A percentile compares a stretch with the other conserved stretches of the same genome.
phyloP scores from a whole-genome alignment of 371 early-diverging fungal genomes.

The Syncephalastrum monosporum region DNA sequence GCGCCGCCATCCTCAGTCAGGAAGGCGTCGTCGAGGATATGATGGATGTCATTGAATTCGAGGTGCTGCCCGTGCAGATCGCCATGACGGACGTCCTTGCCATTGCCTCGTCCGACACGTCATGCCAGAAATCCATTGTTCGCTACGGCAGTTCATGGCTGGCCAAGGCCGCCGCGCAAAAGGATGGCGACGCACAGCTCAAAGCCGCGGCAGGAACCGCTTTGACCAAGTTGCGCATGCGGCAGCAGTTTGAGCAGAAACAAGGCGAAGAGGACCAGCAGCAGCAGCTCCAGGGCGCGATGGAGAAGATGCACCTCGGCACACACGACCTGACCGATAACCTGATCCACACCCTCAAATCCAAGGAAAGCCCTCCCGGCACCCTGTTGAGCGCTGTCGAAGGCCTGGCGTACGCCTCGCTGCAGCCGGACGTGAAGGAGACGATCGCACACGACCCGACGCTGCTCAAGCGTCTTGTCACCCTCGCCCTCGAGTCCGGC shows the following conservation, averaged over 20 bases:
- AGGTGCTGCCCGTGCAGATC: constrained; percentile 58
- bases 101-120: constrained; percentile 64
- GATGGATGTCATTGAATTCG: constrained; percentile 72
- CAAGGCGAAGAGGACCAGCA: constrained; percentile 9
- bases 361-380: constrained; percentile 29
- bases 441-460: constrained; percentile 51
- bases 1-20: constrained; percentile 58
- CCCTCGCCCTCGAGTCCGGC: constrained; percentile 46
- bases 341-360: constrained; percentile 35
- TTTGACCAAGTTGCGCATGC: constrained; percentile 62
- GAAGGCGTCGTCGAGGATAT: constrained; percentile 67
- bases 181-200: constrained; percentile 44
- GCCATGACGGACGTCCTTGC: constrained; percentile 64
- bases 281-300: constrained; percentile 20
- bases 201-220: constrained; percentile 62
- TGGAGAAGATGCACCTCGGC: constrained; percentile 31
- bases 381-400: constrained; percentile 56
- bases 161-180: constrained; percentile 44
- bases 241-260: constrained; percentile 26
- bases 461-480: constrained; percentile 57
- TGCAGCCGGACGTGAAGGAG: constrained; percentile 64
- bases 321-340: constrained; percentile 31
- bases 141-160: constrained; percentile 56
- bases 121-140: constrained; percentile 59
- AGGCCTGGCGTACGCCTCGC: constrained; percentile 72